These are phyloP conservation scores for Clavispora phyllophila DNA, from an alignment of 805 yeast species.

Conservation along the genomic window DNA sequence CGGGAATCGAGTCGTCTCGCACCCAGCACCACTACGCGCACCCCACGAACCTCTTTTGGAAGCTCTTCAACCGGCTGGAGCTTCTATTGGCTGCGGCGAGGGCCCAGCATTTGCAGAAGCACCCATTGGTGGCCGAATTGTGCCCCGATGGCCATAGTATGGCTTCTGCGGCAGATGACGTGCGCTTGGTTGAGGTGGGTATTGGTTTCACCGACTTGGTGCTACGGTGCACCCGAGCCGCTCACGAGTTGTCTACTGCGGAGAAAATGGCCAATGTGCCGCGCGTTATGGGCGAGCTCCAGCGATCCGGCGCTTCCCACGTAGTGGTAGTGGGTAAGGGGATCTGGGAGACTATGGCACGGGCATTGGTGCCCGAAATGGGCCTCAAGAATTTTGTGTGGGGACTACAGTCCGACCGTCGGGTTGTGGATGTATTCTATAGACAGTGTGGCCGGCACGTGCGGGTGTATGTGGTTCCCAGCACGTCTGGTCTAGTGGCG, in stretches of 20 bases:
- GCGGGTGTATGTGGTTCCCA: constrained; percentile 58
- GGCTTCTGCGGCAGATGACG: constrained; percentile 37
- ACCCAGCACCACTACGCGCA: constrained; percentile 73
- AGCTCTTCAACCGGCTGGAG: constrained; percentile 48
- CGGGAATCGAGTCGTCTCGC: constrained; percentile 57
- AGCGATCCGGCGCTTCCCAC: constrained; percentile 30
- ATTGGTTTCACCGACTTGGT: constrained; percentile 74
- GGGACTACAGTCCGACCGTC: constrained; percentile 39
- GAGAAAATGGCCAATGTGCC: constrained; percentile 59
- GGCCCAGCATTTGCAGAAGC: background rate
- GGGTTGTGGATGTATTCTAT: constrained; percentile 7
- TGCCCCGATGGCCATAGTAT: constrained; percentile 4
- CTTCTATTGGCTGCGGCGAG: constrained; percentile 23
- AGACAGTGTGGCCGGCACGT: constrained; percentile 13
- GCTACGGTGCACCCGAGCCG: constrained; percentile 55
- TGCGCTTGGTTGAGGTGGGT: constrained; percentile 33
- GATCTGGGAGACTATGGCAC: constrained; percentile 60
- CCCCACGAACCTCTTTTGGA: constrained; percentile 65
- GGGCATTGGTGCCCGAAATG: constrained; percentile 21
- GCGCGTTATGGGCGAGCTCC: constrained; percentile 42
- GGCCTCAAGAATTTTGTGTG: constrained; percentile 40
- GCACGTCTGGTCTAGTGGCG: constrained; percentile 69
- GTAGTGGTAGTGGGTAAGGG: constrained; percentile 69
- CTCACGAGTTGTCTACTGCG: constrained; percentile 43
- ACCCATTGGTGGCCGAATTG: constrained; percentile 2